phyloP scores from a whole-genome alignment of 768 basidiomycete genomes.

The Termitomyces sp. region DNA sequence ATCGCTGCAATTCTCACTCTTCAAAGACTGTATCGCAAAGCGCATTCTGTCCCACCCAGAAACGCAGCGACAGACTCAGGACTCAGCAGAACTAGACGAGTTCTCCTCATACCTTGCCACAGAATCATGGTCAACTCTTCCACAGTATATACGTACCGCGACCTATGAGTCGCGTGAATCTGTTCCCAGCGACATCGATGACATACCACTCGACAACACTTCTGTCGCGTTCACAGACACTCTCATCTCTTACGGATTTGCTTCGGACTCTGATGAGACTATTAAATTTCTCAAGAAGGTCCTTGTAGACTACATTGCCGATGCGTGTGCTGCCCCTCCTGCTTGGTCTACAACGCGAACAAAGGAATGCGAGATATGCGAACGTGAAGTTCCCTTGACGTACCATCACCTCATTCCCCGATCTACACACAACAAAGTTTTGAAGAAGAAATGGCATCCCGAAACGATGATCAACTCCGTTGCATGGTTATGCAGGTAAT shows the following conservation, averaged over 20 bases:
- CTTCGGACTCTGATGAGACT: constrained; percentile 37
- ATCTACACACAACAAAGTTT: constrained; percentile 48
- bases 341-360: constrained; percentile 51
- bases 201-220: constrained; percentile 33
- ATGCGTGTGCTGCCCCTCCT: constrained; percentile 46
- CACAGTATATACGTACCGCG: constrained; percentile 28
- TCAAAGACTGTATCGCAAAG: constrained; percentile 46
- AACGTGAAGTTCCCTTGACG: constrained; percentile 51
- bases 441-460: constrained; percentile 56
- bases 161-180: constrained; percentile 33
- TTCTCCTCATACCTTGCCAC: constrained; percentile 49
- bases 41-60: constrained; percentile 31
- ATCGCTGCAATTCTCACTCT: constrained; percentile 16
- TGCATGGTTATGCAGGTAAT: constrained; percentile 55
- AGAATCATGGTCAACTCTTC: constrained; percentile 46
- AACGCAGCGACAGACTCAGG: constrained; percentile 12
- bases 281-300: constrained; percentile 36
- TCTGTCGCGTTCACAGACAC: constrained; percentile 46
- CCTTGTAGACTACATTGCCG: constrained; percentile 38
- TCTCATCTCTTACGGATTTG: constrained; percentile 45
- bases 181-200: constrained; percentile 30
- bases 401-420: constrained; percentile 62
- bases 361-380: constrained; percentile 57
- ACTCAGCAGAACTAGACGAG: constrained; percentile 41
- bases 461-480: constrained; percentile 51